phyloP scores from a whole-genome alignment of 1,284 basidiomycete genomes.

The Puccinia novopanici region DNA sequence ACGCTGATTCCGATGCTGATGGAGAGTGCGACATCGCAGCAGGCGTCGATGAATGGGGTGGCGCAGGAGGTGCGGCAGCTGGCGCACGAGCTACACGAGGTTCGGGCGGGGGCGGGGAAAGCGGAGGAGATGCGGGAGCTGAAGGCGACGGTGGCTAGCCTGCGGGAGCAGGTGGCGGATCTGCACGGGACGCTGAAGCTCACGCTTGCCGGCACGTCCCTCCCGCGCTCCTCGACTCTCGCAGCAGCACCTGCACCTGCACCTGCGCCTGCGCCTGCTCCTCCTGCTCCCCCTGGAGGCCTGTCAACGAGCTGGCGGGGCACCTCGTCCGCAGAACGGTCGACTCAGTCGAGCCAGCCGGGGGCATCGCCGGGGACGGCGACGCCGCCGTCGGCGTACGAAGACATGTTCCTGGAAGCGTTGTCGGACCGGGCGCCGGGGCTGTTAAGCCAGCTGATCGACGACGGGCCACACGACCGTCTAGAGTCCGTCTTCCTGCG shows the following conservation, averaged over 20 bases:
- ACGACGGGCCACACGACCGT: slow-evolving; percentile 1
- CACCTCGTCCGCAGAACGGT: neutral
- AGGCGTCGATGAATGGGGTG: neutral
- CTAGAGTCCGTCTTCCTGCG: slow-evolving; percentile 1
- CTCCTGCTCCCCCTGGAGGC: no score
- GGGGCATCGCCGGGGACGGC: no score
- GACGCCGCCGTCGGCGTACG: slow-evolving; percentile 1
- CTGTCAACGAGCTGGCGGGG: no score
- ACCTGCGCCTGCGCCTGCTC: no score
- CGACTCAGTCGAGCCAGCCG: neutral
- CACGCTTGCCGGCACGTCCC: neutral
- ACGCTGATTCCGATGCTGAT: neutral
- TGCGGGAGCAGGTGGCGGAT: neutral
- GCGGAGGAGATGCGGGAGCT: neutral
- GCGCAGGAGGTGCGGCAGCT: neutral
- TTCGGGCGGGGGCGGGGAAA: neutral
- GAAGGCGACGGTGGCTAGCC: neutral
- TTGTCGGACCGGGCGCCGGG: neutral
- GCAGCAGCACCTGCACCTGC: neutral
- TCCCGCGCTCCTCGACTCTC: neutral
- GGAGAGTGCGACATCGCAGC: neutral
- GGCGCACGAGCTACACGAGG: neutral
- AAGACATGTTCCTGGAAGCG: slow-evolving; percentile 32
- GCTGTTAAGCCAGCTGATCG: slow-evolving; percentile 1
- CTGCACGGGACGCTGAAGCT: neutral